Conservation (phyloP, 2,329 filamentous ascomycete species). For the Epichloe sibirici region DNA sequence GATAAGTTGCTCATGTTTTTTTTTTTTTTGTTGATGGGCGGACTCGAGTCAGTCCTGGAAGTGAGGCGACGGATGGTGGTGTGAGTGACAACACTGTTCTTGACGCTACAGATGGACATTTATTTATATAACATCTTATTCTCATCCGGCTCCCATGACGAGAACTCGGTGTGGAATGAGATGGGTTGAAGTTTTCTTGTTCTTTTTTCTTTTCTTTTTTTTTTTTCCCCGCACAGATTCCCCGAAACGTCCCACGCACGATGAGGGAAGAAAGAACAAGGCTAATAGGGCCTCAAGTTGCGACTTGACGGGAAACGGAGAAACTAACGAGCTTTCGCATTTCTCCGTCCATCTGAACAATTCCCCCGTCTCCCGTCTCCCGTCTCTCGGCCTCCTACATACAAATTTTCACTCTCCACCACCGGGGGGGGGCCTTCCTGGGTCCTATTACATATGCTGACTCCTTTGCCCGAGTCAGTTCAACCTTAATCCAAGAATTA, state of each 20-base stretch:
- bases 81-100: too few species aligned
- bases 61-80: not conserved
- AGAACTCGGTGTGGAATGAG: not conserved
- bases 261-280: not conserved
- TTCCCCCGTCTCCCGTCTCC: too few species aligned
- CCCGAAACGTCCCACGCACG: too few species aligned
- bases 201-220: too few species aligned
- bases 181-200: too few species aligned
- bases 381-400: not conserved
- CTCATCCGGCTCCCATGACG: not conserved
- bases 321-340: not conserved
- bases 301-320: not conserved
- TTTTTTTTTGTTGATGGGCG: not conserved
- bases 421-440: not conserved
- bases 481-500: too few species aligned
- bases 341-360: not conserved
- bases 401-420: not conserved
- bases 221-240: too few species aligned
- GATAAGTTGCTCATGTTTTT: conserved; percentile 6
- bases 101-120: too few species aligned
- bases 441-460: too few species aligned
- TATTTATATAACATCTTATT: not conserved
- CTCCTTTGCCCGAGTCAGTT: too few species aligned
- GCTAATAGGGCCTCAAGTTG: too few species aligned
- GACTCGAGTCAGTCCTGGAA: not conserved